Evolutionary conservation across 2,329 filamentous ascomycete species (phyloP), one percentile per base, ranked within the genome.

Genomic region (Akanthomyces dipterigenus): DNA sequence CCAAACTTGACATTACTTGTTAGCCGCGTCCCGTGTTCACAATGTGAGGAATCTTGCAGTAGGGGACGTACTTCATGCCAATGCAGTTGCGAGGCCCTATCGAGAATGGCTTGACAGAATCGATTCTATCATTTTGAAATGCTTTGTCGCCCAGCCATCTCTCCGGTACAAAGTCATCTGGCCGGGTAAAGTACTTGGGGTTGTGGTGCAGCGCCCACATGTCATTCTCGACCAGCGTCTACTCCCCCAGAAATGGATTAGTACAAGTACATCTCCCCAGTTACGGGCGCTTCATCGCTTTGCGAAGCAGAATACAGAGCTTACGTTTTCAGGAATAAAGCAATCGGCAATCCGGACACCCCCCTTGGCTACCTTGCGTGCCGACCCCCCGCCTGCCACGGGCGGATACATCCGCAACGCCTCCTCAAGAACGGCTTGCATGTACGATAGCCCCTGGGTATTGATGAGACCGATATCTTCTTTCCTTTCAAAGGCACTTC

Each of bases 381-480:
- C 67, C 12, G 70, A 60, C 0, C 65, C 68, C 18, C 48, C 48
- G 4, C 59, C 55, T 55, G 67, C 62, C 3, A 67, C 63, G 5
- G 66, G 66, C 5, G 76, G 75, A 58, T 76, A 70, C n/a, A 68
- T 50, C 0, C 78, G 72, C n/a, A 81, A 63, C 0, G 70, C 67
- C 65, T 81, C 79, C 2, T 78, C 67, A 2, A 80, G 64, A 26
- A 71, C 71, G 3, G 77, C 78, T 7, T 70, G 63, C 66, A 80
- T 69, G 58, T 80, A 81, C 0, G 65, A 43, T 0, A 79, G 66
- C 7, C 65, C 62, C 51, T 26, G 36, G 5, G 51, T 26, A 18
- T 20, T 54, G 7, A 40, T 26, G 12, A 54, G 34, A 4, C 36
- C 36, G 7, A 54, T 54, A 1, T 54, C 51, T 0, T 24, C 36